Evolutionary conservation across 2,329 filamentous ascomycete species (phyloP).

Genomic region (Zalaria obscura): DNA sequence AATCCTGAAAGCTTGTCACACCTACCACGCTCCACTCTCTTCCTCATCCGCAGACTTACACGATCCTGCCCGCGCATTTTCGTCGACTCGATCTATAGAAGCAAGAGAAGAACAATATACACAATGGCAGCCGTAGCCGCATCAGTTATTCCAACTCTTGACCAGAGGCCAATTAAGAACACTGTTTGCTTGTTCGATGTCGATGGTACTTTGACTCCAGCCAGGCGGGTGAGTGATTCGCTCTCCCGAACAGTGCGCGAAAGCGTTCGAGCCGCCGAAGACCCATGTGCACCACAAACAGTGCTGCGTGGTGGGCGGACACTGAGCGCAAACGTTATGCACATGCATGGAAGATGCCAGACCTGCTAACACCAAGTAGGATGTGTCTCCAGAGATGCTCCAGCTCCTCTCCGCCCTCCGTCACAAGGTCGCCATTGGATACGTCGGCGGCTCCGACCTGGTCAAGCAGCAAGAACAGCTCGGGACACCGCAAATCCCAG

Average conservation of each 20-base stretch:
- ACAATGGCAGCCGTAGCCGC: conserved; percentile 23
- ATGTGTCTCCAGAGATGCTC: conserved; percentile 68
- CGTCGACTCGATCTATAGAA: background rate
- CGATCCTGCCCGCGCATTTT: too few relatives aligned
- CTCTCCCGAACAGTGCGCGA: background rate
- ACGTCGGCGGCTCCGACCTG: conserved; percentile 84
- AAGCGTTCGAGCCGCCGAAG: too few relatives aligned
- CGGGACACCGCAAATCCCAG: conserved; percentile 51
- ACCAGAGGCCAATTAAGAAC: conserved; percentile 76
- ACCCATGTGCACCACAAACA: too few relatives aligned
- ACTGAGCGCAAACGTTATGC: too few relatives aligned
- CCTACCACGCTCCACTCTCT: too few relatives aligned
- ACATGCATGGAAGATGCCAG: too few relatives aligned
- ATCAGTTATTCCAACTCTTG: conserved; percentile 54
- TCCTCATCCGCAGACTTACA: too few relatives aligned
- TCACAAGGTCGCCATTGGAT: conserved; percentile 78
- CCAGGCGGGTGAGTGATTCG: conserved; percentile 52
- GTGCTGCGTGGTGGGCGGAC: too few relatives aligned
- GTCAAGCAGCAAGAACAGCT: conserved; percentile 94
- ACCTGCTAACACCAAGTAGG: conserved; percentile 26
- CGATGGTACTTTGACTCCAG: conserved; percentile 77
- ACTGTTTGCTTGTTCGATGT: conserved; percentile 96
- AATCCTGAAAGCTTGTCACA: too few relatives aligned
- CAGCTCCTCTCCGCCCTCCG: conserved; percentile 64
- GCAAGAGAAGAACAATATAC: background rate